Base-by-base conservation (phyloP, 805 yeast genomes). In the Metschnikowia orientalis region DNA sequence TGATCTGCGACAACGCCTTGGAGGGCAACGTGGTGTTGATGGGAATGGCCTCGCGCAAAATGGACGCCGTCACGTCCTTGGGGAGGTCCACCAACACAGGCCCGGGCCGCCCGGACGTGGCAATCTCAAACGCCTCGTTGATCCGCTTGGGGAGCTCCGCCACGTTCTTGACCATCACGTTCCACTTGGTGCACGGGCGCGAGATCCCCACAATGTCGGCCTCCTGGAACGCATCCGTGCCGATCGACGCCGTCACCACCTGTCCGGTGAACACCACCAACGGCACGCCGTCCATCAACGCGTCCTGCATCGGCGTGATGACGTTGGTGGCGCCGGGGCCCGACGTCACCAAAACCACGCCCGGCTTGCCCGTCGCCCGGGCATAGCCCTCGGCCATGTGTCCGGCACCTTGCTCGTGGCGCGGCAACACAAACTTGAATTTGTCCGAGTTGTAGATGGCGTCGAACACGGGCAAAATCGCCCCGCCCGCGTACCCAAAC, bases 381-480 rank as follows among this genome's bases (percentile, higher is more conserved):
- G 98, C 97, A 50, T 92, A 92, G 40, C 98, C 98, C 67, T 92
- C 97, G 36, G 98, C 98, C 97, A 92, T 92, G 64, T 92, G 98
- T 33, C 98, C 98, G 11, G 97, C 98, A 59, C 98, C 98, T 66
- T 92, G 98, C 63, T 92, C 98, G 61, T 92, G 97, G 53, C 94
- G 77, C 30, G 98, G 98, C 44, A 92, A 69, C 36, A 92, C 85
- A 56, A 92, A 92, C 48, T 81, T 77, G 72, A 92, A 90, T 53
- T 83, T 77, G 37, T 81, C 79, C 13, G 95, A 84, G 67, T 90
- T 83, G 71, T 82, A 85, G 49, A 92, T 92, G 47, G 97, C 97
- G 58, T 92, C 98, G 56, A 83, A 92, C 16, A 92, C 98, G 9
- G 98, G 97, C 52, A 92, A 73, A 53, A 92, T 92, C 47, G 98